phyloP scores from a whole-genome alignment of 73 alveolate species.

The Tetrahymena elliotti region DNA sequence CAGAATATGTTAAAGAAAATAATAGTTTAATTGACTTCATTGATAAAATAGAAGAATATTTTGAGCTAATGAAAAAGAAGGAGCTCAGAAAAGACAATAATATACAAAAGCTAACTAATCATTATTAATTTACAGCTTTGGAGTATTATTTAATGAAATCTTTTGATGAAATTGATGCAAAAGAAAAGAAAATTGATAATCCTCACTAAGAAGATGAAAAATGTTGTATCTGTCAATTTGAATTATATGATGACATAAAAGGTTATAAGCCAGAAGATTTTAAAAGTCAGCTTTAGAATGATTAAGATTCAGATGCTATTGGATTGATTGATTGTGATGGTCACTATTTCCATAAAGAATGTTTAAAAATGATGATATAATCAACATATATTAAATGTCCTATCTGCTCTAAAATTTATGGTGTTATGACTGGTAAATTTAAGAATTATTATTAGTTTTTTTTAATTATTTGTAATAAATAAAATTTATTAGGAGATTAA shows the following conservation, averaged over 20 bases:
- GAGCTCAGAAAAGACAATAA: neutral
- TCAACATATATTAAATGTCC: conserved; percentile 41
- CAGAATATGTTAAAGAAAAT: neutral
- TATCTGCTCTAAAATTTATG: conserved; percentile 55
- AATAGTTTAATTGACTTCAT: neutral
- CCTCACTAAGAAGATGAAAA: neutral
- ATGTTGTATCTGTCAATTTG: neutral
- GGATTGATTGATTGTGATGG: conserved; percentile 12
- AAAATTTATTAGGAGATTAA: conserved; percentile 7
- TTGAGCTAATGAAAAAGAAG: neutral
- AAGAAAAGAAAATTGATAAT: neutral
- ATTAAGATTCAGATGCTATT: neutral
- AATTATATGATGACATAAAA: neutral
- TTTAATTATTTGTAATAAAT: neutral
- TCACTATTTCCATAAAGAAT: conserved; percentile 17
- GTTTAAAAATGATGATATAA: neutral
- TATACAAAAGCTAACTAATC: neutral
- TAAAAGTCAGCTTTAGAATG: neutral
- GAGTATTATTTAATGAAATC: neutral
- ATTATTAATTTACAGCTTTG: neutral
- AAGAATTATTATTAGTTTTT: neutral
- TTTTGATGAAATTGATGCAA: neutral
- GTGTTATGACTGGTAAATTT: conserved; percentile 44
- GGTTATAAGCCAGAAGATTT: neutral
- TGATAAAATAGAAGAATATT: neutral